Conservation (phyloP, 2,329 filamentous ascomycete species). For the Podosphaera aphanis region DNA sequence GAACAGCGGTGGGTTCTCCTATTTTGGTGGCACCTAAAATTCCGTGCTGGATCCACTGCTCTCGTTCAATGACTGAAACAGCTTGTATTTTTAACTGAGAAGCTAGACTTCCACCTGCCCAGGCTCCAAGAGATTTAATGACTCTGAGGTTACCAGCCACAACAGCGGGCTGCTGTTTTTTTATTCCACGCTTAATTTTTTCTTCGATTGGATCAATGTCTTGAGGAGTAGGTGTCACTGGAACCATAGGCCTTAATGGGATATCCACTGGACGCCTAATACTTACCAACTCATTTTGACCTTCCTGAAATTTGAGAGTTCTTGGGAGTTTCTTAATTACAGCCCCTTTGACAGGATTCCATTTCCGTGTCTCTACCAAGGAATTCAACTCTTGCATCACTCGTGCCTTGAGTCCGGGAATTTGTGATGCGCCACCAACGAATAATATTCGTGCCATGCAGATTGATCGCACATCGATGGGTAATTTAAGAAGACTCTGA, state of each 20-base stretch:
- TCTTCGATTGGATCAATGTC: slow-evolving; percentile 34
- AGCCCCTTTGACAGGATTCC: slow-evolving; percentile 54
- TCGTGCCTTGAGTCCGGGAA: slow-evolving; percentile 58
- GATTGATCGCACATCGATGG: slow-evolving; percentile 56
- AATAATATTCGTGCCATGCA: slow-evolving; percentile 84
- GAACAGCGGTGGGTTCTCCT: slow-evolving; percentile 28
- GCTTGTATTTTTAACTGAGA: slow-evolving; percentile 45
- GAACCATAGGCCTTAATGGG: background rate
- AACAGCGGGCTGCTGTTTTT: slow-evolving; percentile 18
- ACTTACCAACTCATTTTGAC: slow-evolving; percentile 4
- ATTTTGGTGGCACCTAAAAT: slow-evolving; percentile 34
- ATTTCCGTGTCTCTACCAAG: slow-evolving; percentile 45
- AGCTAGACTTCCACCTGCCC: slow-evolving; percentile 50
- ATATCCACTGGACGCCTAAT: slow-evolving; percentile 3
- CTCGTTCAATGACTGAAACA: slow-evolving; percentile 45
- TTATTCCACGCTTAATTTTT: slow-evolving; percentile 25
- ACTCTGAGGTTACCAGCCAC: slow-evolving; percentile 38
- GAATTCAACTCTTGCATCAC: slow-evolving; percentile 50
- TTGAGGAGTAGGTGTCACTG: slow-evolving; percentile 17
- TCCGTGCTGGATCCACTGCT: slow-evolving; percentile 47
- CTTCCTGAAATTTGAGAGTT: slow-evolving; percentile 11
- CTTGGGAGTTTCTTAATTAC: slow-evolving; percentile 30
- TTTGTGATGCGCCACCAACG: slow-evolving; percentile 54
- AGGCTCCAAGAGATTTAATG: slow-evolving; percentile 46
- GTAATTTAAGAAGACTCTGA: slow-evolving; percentile 47